Evolutionary conservation across 108 stramenopile genomes (phyloP).

Genomic region (Aureococcus anophagefferens): DNA sequence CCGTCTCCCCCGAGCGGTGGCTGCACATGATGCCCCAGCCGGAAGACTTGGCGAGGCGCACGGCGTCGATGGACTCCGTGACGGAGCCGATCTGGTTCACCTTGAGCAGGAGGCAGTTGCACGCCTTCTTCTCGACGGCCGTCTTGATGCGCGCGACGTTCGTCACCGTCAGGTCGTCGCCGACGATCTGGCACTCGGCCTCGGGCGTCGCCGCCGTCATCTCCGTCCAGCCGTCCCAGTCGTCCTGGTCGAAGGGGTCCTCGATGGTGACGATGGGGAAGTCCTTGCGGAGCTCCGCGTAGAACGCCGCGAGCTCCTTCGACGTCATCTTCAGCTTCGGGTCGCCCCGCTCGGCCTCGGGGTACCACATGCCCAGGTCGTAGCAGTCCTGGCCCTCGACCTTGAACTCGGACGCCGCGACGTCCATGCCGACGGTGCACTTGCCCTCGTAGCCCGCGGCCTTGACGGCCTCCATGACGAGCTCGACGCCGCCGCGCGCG

Average conservation of each 20-base stretch:
- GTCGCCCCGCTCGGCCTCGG: no score
- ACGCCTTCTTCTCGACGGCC: conserved; percentile 75
- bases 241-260: conserved; percentile 99
- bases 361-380: conserved; percentile 98
- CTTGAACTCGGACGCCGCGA: conserved; percentile 96
- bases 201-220: conserved; percentile 72
- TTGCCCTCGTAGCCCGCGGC: conserved; percentile 87
- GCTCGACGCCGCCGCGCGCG: conserved; percentile 77
- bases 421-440: conserved; percentile 91
- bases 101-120: conserved; percentile 96
- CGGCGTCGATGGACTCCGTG: conserved; percentile 96
- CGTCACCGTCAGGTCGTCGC: conserved; percentile 97
- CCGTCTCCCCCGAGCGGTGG: conserved; percentile 96
- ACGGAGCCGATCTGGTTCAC: conserved; percentile 99
- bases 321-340: no score
- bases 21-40: conserved; percentile 99
- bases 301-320: conserved; percentile 86
- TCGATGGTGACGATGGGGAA: conserved; percentile 98
- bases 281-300: conserved; percentile 73
- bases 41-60: conserved; percentile 89
- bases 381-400: conserved; percentile 78
- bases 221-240: conserved; percentile 90
- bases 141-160: conserved; percentile 88
- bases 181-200: conserved; percentile 91
- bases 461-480: conserved; percentile 94